Evolutionary conservation across 2,329 filamentous ascomycete species (phyloP), one percentile per base, ranked within the genome.

Genomic region (Achaetomium macrosporum): DNA sequence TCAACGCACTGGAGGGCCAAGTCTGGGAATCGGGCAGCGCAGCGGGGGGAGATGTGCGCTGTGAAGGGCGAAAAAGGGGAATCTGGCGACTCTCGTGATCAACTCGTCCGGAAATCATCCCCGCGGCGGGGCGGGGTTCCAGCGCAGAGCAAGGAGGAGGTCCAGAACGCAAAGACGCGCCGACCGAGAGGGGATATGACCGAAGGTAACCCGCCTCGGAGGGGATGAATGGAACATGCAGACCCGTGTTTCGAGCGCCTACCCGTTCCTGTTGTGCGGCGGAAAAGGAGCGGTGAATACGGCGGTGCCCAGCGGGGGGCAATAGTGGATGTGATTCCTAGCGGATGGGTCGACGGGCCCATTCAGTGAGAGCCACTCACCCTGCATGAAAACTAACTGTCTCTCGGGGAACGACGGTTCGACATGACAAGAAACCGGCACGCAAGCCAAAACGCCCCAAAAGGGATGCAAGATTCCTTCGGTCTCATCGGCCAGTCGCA

Each of bases 271-370:
- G 50, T 50, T 42, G 51, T 48, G 51, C 51, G 41, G 52, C 53
- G 45, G 51, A 40, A 53, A 58, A 57, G 51, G 55, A 58, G 59
- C 59, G 59, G 59, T 61, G 59, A 61, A 57, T 53, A 37, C 29
- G 37, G 37, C 16, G 25, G 37, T 41, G 37, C 33, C 7, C 16
- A 16, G 46, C 29, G 37, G 46, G 45, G 33, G 33, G 33, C 10
- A 15, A 35, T 11, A n/a, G 7, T 37, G 35, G 35, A n/a, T 8
- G 35, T n/a, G 35, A 37, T 37, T 13, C 13, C 33, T 30, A 33
- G 42, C 15, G 16, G 36, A 51, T 46, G 48, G 47, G 41, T 43
- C 49, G 36, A 46, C 29, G 25, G 20, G 25, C 41, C 41, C 29
- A 35, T 35, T 3, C 4, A 25, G 46, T 19, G n/a, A 31, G 30